These are phyloP conservation scores for Conticribra guillardii DNA, from an alignment of 108 stramenopile genomes.

Conservation along the genomic window DNA sequence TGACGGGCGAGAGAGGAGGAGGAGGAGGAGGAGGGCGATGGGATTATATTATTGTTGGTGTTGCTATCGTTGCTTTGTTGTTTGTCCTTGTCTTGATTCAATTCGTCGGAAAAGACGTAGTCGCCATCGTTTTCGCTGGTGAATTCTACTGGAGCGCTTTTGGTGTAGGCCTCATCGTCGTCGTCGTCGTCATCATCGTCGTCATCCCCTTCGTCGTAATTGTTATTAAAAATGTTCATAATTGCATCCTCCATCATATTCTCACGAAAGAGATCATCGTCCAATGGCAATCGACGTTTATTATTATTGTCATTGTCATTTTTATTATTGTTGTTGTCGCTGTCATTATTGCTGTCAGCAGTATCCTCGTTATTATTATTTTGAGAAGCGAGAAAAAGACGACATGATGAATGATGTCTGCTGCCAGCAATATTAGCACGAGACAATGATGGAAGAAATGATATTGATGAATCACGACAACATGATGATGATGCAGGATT, in stretches of 20 bases:
- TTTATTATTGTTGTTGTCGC: conserved; percentile 13
- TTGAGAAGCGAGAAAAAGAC: background rate
- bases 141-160: conserved; percentile 66
- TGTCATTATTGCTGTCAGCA: background rate
- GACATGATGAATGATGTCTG: no score
- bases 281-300: conserved; percentile 24
- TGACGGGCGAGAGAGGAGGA: conserved; percentile 30
- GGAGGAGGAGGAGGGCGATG: conserved; percentile 21
- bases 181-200: conserved; percentile 65
- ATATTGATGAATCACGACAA: no score
- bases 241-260: conserved; percentile 11
- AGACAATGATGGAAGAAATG: no score
- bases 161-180: conserved; percentile 52
- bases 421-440: no score
- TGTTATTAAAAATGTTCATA: conserved; percentile 8
- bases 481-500: no score
- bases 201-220: conserved; percentile 53
- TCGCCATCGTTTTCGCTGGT: conserved; percentile 1
- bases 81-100: conserved; percentile 2
- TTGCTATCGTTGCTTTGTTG: background rate
- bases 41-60: background rate
- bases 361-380: background rate
- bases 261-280: conserved; percentile 32
- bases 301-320: conserved; percentile 15
- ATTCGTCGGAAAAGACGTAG: background rate